Conservation (phyloP, 1,139 yeast species). For the Debaryomyces coudertii region DNA sequence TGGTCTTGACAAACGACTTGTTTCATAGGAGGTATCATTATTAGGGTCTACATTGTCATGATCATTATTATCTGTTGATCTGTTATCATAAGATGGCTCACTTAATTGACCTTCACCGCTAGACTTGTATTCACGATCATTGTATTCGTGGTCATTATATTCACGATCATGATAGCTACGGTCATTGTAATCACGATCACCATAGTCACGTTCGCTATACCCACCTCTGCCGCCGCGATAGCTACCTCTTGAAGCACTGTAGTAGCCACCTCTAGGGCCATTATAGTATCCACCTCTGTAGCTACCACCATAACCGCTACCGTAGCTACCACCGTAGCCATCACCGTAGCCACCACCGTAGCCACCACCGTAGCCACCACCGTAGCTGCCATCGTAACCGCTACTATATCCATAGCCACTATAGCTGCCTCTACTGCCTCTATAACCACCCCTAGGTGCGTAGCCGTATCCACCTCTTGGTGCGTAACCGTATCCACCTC, state of each 20-base stretch:
- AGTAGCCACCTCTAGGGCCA: constrained; percentile 35
- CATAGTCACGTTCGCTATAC: constrained; percentile 5
- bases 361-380: constrained; percentile 20
- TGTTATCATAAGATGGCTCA: constrained; percentile 26
- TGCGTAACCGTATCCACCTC: constrained; percentile 17
- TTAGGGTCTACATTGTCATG: constrained; percentile 11
- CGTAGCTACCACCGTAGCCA: constrained; percentile 12
- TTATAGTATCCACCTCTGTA: constrained; percentile 29
- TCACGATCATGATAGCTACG: constrained; percentile 11
- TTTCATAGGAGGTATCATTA: constrained; percentile 13
- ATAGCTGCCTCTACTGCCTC: too few species aligned
- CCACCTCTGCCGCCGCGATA: constrained; percentile 28
- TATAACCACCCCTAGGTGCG: constrained; percentile 15
- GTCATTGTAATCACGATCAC: constrained; percentile 21
- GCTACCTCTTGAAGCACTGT: constrained; percentile 31
- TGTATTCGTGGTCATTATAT: constrained; percentile 6
- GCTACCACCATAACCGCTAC: constrained; percentile 14
- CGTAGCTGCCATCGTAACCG: constrained; percentile 24
- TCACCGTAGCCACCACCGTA: constrained; percentile 6
- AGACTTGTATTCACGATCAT: constrained; percentile 17
- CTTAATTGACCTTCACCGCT: constrained; percentile 23
- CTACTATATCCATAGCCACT: constrained; percentile 3
- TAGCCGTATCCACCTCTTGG: constrained; percentile 24
- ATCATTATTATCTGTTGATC: constrained; percentile 17
- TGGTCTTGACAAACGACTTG: constrained; percentile 26